phyloP scores from a whole-genome alignment of 2,329 filamentous ascomycete genomes.

The Cladosporium sp. region DNA sequence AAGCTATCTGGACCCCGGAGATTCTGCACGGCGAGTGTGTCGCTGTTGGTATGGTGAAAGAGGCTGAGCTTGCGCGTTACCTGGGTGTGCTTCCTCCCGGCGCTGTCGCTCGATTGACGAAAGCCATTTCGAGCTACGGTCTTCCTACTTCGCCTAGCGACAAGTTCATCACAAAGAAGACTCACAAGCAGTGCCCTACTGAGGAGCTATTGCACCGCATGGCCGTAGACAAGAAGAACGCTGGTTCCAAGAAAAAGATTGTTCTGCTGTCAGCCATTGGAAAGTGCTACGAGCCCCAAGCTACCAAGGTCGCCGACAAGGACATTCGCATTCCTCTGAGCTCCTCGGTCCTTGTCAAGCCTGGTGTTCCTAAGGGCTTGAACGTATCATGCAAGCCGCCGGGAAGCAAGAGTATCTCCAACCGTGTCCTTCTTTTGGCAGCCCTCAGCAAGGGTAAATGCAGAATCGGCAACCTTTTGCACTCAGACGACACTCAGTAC shows the following conservation, averaged over 20 bases:
- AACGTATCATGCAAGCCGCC: constrained; percentile 77
- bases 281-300: constrained; percentile 76
- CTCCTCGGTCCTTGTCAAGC: constrained; percentile 65
- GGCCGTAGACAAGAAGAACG: constrained; percentile 98
- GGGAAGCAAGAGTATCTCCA: constrained; percentile 96
- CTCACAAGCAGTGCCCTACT: constrained; percentile 80
- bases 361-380: constrained; percentile 60
- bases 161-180: constrained; percentile 74
- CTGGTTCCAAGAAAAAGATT: constrained; percentile 90
- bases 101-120: constrained; percentile 81
- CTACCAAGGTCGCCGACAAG: constrained; percentile 80
- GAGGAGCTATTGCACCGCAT: constrained; percentile 84
- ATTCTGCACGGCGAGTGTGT: constrained; percentile 94
- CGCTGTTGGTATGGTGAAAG: constrained; percentile 96
- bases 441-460: constrained; percentile 82
- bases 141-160: constrained; percentile 81
- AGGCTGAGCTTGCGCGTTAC: constrained; percentile 86
- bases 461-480: constrained; percentile 83
- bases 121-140: constrained; percentile 91
- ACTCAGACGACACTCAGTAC: constrained; percentile 94
- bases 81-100: constrained; percentile 78
- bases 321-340: constrained; percentile 80
- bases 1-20: constrained; percentile 91
- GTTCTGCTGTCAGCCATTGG: constrained; percentile 88
- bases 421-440: constrained; percentile 87